Evolutionary conservation across 2,329 filamentous ascomycete species (phyloP).

Genomic region (Tolypocladium inflatum): DNA sequence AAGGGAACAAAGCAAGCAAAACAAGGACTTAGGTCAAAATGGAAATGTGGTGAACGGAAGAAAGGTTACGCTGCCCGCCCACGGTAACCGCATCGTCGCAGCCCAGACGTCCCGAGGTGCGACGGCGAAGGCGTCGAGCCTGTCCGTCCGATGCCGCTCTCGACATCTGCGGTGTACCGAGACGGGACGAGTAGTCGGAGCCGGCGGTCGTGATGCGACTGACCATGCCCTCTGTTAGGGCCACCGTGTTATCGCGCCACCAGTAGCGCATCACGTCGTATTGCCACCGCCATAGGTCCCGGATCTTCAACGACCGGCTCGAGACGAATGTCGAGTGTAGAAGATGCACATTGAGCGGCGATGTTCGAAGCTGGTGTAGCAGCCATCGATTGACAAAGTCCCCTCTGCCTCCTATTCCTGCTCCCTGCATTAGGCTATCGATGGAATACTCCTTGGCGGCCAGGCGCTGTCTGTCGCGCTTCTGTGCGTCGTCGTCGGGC

Average conservation of each 20-base stretch:
- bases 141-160: conserved; percentile 17
- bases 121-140: background rate
- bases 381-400: conserved; percentile 43
- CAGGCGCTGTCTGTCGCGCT: conserved; percentile 23
- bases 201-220: conserved; percentile 11
- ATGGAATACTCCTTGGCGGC: conserved; percentile 41
- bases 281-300: conserved; percentile 24
- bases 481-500: conserved; percentile 23
- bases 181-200: conserved; percentile 14
- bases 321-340: conserved; percentile 26
- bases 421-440: conserved; percentile 28
- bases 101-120: background rate
- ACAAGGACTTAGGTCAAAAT: background rate
- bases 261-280: conserved; percentile 27
- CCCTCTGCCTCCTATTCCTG: conserved; percentile 25
- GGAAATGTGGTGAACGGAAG: background rate
- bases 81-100: conserved; percentile 8
- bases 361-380: conserved; percentile 38
- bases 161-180: conserved; percentile 15
- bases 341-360: conserved; percentile 33
- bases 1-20: background rate
- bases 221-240: conserved; percentile 6
- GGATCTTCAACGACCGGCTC: conserved; percentile 19
- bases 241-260: conserved; percentile 20
- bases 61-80: background rate